Percentiles rank a stretch among this genome's conserved stretches.
phyloP scores from a whole-genome alignment of 2,329 filamentous ascomycete species.

The Aspergillus luchuensis region DNA sequence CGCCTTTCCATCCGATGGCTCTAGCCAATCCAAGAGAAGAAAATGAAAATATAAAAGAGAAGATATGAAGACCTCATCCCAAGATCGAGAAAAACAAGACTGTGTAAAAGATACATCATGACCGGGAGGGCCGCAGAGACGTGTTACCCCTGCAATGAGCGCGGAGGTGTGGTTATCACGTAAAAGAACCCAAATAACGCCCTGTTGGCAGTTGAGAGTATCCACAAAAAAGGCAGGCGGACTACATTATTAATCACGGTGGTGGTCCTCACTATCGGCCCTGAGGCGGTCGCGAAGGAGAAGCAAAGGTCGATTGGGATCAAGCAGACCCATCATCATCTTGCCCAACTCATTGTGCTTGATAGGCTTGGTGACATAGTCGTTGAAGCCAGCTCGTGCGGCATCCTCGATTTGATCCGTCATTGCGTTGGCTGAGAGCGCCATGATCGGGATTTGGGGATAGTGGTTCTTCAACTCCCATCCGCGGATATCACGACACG shows the following conservation, averaged over 20 bases:
- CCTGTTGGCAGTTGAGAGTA: not conserved
- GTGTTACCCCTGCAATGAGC: not conserved
- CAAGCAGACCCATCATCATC: constrained; percentile 53
- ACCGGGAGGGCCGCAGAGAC: not conserved
- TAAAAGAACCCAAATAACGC: not conserved
- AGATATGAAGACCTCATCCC: constrained; percentile 12
- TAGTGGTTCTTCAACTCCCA: constrained; percentile 52
- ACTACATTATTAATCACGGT: constrained; percentile 13
- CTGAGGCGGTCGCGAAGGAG: constrained; percentile 45
- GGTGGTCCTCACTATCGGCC: constrained; percentile 24
- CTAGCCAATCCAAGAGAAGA: constrained; percentile 14
- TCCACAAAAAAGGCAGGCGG: constrained; percentile 1
- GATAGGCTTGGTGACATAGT: constrained; percentile 54
- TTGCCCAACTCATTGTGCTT: constrained; percentile 52
- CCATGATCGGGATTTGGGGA: constrained; percentile 52
- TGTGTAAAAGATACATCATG: constrained; percentile 18
- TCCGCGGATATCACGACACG: constrained; percentile 48
- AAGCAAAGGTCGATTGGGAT: constrained; percentile 44
- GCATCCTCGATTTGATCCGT: constrained; percentile 52
- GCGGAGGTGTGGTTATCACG: not conserved
- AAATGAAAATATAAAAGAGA: not conserved
- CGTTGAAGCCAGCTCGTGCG: constrained; percentile 50
- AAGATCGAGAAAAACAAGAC: constrained; percentile 18
- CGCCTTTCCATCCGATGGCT: constrained; percentile 23
- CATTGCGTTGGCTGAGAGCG: constrained; percentile 53